phyloP scores from a whole-genome alignment of 805 yeast genomes.

The Candida montana region DNA sequence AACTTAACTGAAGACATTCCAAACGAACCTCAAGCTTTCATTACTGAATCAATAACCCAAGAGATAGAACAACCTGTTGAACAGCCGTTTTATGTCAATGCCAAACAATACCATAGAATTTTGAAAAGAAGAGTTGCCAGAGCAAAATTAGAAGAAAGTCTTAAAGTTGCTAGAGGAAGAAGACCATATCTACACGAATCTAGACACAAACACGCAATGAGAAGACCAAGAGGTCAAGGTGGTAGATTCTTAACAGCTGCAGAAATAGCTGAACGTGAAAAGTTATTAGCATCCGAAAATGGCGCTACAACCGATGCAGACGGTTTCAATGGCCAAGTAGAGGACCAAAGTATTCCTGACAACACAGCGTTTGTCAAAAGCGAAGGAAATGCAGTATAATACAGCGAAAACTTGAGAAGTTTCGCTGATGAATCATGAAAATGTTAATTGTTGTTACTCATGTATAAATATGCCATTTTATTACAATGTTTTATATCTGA shows the following conservation, averaged over 20 bases:
- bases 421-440: too few relatives aligned
- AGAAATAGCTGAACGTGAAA: conserved; percentile 56
- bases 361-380: background rate
- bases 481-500: background rate
- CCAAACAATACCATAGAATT: conserved; percentile 94
- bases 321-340: background rate
- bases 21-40: conserved; percentile 4
- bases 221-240: conserved; percentile 98
- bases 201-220: conserved; percentile 98
- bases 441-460: background rate
- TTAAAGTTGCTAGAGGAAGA: conserved; percentile 83
- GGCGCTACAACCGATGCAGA: background rate
- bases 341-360: background rate
- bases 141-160: conserved; percentile 84
- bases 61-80: conserved; percentile 38
- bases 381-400: background rate
- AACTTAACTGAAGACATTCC: conserved; percentile 5
- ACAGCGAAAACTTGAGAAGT: too few relatives aligned
- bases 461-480: background rate
- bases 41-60: conserved; percentile 5
- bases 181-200: conserved; percentile 95
- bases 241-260: conserved; percentile 96
- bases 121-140: conserved; percentile 89
- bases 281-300: conserved; percentile 24
- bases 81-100: conserved; percentile 96